phyloP scores from a whole-genome alignment of 1,139 yeast genomes.

The Debaryomycetaceae sp. region DNA sequence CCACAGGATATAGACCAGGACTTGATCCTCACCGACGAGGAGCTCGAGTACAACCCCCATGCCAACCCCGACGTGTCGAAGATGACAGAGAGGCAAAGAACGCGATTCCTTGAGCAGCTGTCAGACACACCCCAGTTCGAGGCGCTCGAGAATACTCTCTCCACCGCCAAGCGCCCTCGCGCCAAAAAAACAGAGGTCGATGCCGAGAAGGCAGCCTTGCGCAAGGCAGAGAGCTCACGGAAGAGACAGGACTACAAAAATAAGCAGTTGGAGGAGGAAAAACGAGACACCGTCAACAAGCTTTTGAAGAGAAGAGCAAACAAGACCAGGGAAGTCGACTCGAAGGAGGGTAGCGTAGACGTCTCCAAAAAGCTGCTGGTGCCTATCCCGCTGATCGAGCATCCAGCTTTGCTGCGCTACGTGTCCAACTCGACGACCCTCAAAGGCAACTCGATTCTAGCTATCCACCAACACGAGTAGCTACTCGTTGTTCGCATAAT shows the following conservation, averaged over 20 bases:
- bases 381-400: conserved; percentile 33
- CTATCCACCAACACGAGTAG: conserved; percentile 10
- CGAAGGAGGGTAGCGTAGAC: conserved; percentile 33
- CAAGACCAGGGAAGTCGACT: conserved; percentile 47
- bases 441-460: conserved; percentile 18
- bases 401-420: conserved; percentile 29
- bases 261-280: conserved; percentile 85
- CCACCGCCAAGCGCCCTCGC: conserved; percentile 21
- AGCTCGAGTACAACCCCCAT: conserved; percentile 39
- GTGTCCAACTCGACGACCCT: conserved; percentile 17
- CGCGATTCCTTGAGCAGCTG: conserved; percentile 38
- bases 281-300: conserved; percentile 84
- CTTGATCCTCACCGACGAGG: conserved; percentile 42
- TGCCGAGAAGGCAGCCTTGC: conserved; percentile 68
- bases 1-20: conserved; percentile 36
- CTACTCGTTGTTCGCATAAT: too few species aligned
- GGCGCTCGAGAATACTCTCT: conserved; percentile 22
- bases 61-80: conserved; percentile 47
- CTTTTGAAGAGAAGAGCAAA: conserved; percentile 79
- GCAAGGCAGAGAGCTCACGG: conserved; percentile 86
- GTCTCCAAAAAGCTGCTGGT: conserved; percentile 21
- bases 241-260: conserved; percentile 83
- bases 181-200: conserved; percentile 61
- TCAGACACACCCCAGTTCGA: conserved; percentile 18
- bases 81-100: conserved; percentile 63